Conservation (phyloP, 306 rosid species). For the Acacia confusa region DNA sequence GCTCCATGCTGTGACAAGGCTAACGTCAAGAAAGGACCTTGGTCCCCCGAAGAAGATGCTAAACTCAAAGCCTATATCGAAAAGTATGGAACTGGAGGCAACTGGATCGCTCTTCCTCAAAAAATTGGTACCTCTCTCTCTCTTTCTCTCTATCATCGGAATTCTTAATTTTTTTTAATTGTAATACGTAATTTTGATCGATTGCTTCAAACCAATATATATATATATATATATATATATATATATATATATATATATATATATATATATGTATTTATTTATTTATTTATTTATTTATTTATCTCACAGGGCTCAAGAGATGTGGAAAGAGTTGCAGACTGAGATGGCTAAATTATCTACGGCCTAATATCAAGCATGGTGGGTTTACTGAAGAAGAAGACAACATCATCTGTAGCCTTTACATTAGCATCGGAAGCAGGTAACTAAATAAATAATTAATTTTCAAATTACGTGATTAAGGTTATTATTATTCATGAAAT, state of each 20-base stretch:
- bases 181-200: neutral
- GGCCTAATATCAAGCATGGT: conserved; percentile 98
- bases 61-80: conserved; percentile 34
- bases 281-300: no score
- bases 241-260: no score
- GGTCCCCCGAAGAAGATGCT: conserved; percentile 34
- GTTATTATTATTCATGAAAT: neutral
- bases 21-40: conserved; percentile 41
- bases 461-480: neutral
- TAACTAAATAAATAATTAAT: neutral
- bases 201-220: neutral
- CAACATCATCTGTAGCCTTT: conserved; percentile 90
- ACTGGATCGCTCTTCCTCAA: conserved; percentile 40
- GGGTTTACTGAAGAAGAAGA: conserved; percentile 99
- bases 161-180: neutral
- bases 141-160: neutral
- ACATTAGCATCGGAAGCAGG: conserved; percentile 99
- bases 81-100: conserved; percentile 34
- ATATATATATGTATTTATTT: no score
- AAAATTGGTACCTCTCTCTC: conserved; percentile 32
- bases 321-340: conserved; percentile 98
- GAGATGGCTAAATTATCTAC: conserved; percentile 91
- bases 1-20: conserved; percentile 46
- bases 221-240: no score
- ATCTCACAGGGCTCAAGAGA: conserved; percentile 92